Evolutionary conservation across 1,284 basidiomycete genomes (phyloP).

Genomic region (Tylopilus orsonianus): DNA sequence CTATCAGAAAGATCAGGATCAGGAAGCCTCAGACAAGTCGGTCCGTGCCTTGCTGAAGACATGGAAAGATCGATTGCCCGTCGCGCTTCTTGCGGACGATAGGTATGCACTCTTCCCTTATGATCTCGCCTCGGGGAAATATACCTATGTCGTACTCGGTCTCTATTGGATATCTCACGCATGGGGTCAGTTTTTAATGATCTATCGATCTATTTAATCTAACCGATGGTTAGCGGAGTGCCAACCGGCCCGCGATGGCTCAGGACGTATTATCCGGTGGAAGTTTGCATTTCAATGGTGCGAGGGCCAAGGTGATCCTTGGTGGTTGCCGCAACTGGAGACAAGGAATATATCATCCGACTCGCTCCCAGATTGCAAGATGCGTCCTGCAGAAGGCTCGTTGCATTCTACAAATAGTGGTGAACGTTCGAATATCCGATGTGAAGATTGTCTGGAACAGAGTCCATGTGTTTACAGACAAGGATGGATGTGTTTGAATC

Average conservation of each 20-base stretch:
- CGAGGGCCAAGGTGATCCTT: slow-evolving; percentile 54
- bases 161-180: slow-evolving; percentile 67
- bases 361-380: neutral
- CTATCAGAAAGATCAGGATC: slow-evolving; percentile 52
- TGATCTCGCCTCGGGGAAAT: slow-evolving; percentile 49
- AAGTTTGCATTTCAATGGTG: slow-evolving; percentile 84
- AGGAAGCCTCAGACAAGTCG: slow-evolving; percentile 63
- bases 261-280: slow-evolving; percentile 58
- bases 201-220: slow-evolving; percentile 19
- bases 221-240: slow-evolving; percentile 54
- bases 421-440: slow-evolving; percentile 24
- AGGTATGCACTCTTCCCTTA: slow-evolving; percentile 71
- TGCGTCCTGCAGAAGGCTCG: neutral
- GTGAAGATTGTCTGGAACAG: slow-evolving; percentile 36
- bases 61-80: slow-evolving; percentile 47
- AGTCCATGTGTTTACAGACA: slow-evolving; percentile 55
- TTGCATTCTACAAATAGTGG: neutral
- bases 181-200: slow-evolving; percentile 56
- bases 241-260: slow-evolving; percentile 46
- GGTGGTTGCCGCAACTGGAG: slow-evolving; percentile 20
- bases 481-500: slow-evolving; percentile 63
- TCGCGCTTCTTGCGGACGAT: slow-evolving; percentile 70
- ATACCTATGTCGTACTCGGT: slow-evolving; percentile 71
- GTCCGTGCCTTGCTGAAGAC: slow-evolving; percentile 65
- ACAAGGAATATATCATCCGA: neutral